Base-by-base conservation (phyloP, 2,329 filamentous ascomycete genomes). In the Penicillium fuscoglaucum region DNA sequence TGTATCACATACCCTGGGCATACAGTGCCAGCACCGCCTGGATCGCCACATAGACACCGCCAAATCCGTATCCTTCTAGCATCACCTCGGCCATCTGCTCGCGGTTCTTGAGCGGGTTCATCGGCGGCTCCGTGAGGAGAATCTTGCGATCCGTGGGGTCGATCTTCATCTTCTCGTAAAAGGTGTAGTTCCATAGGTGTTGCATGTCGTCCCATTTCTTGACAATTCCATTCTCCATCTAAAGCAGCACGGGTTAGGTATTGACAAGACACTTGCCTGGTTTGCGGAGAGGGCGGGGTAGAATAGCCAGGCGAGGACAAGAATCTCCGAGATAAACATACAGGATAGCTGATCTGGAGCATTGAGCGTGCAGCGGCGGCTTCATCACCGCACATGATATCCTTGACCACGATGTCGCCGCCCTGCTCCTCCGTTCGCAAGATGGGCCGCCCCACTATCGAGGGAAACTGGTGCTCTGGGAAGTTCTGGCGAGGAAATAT, bases 141-240 rank as follows among this genome's bases (percentile, higher is more conserved):
- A 99, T 98, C 85, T 99, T 99, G 78, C 93, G 91, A 66, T 91
- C 93, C 24, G 86, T 86, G 2, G 95, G 87, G 75, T 98, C 90
- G 68, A 99, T 83, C 77, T 92, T 87, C 86, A 99, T 90, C 86
- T 98, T 98, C 77, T 99, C 93, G 78, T 86, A 89, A 78, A 99
- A 99, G 26, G 95, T 99, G 77, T 96, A 98, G 80, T 99, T 93
- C 95, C 95, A 99, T 56, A 99, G 87, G 74, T 98, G 93, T 82
- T 96, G 91, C 95, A 99, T 99, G 78, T 99, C 95, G 69, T 99
- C 95, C 95, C 95, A 99, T 74, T 92, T 93, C 85, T 97, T 98
- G 67, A 99, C 92, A 71, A 99, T 98, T 71, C 95, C 95, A 76
- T 99, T 99, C 79, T 99, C 95, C 95, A 99, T 99, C 86, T 89